These are phyloP conservation scores for Camellia lanceoleosa DNA, from an alignment of 148 eudicot genomes.

Conservation along the genomic window DNA sequence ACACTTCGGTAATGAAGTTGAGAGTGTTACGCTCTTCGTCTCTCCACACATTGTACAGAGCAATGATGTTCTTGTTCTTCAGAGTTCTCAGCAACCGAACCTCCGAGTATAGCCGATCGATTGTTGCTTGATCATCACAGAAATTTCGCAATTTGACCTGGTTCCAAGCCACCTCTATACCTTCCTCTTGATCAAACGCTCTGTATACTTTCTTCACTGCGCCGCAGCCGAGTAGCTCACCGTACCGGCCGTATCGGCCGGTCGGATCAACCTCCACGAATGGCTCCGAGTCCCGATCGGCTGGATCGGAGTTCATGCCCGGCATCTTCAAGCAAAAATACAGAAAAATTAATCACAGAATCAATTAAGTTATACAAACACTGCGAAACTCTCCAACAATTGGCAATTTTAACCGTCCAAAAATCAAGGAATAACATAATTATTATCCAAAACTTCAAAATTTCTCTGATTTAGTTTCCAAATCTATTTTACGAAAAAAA, in stretches of 20 bases:
- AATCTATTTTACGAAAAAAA: too few species aligned
- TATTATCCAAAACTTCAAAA: neutral
- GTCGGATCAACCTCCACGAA: slow-evolving; percentile 71
- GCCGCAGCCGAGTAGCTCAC: slow-evolving; percentile 59
- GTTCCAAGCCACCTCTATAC: slow-evolving; percentile 88
- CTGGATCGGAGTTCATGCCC: slow-evolving; percentile 28
- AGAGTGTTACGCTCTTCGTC: slow-evolving; percentile 45
- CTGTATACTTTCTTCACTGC: slow-evolving; percentile 72
- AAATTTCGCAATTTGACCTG: slow-evolving; percentile 63
- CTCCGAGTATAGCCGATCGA: slow-evolving; percentile 59
- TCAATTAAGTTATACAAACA: neutral
- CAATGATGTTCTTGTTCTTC: slow-evolving; percentile 58
- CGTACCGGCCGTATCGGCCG: slow-evolving; percentile 73
- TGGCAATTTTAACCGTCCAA: neutral
- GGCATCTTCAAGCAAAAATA: slow-evolving; percentile 24
- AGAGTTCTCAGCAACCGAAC: slow-evolving; percentile 49
- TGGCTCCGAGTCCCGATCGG: slow-evolving; percentile 46
- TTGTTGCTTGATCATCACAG: slow-evolving; percentile 38
- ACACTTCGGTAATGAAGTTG: slow-evolving; percentile 75
- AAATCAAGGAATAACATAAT: neutral
- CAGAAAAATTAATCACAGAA: slow-evolving; percentile 5
- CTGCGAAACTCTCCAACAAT: neutral
- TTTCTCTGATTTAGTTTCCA: too few species aligned
- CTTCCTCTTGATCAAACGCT: slow-evolving; percentile 84
- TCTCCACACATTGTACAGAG: slow-evolving; percentile 49